Evolutionary conservation across 495 filamentous ascomycete species (phyloP).

Genomic region (Symbiotaphrina buchneri): DNA sequence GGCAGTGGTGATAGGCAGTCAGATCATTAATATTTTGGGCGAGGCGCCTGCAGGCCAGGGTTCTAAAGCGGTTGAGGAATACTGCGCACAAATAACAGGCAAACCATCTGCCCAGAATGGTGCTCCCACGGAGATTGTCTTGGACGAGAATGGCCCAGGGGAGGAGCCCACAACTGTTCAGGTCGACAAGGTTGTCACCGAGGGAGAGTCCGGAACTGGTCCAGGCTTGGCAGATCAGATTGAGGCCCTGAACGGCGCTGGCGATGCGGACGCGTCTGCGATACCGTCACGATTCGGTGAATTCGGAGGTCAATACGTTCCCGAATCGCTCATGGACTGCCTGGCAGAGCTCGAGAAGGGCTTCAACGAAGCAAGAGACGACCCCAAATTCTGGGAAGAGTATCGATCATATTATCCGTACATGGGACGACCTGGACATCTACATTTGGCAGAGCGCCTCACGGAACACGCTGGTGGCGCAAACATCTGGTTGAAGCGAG

Average conservation of each 20-base stretch:
- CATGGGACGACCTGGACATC: conserved; percentile 83
- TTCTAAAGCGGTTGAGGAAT: conserved; percentile 60
- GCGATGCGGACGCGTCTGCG: conserved; percentile 20
- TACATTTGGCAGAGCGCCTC: conserved; percentile 71
- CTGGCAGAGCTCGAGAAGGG: conserved; percentile 73
- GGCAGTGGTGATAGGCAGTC: conserved; percentile 92
- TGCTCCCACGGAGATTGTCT: conserved; percentile 25
- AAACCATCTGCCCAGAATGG: conserved; percentile 20
- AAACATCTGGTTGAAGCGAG: conserved; percentile 87
- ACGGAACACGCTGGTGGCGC: conserved; percentile 78
- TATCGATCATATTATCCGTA: conserved; percentile 92
- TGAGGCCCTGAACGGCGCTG: conserved; percentile 38
- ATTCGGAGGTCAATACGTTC: conserved; percentile 97
- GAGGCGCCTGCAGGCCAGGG: conserved; percentile 46
- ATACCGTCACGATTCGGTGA: conserved; percentile 79
- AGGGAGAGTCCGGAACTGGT: conserved; percentile 28
- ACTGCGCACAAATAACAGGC: conserved; percentile 65
- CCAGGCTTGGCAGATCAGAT: conserved; percentile 50
- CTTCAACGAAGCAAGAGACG: conserved; percentile 69
- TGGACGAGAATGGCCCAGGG: conserved; percentile 31
- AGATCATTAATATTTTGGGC: conserved; percentile 64
- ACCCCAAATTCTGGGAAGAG: conserved; percentile 90
- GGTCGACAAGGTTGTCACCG: conserved; percentile 38
- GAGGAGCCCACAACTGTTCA: conserved; percentile 25
- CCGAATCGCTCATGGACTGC: conserved; percentile 95